Percentiles rank a stretch among this genome's conserved stretches.
Conservation (phyloP, 2,329 filamentous ascomycete genomes). For the Coniochaeta ligniaria region DNA sequence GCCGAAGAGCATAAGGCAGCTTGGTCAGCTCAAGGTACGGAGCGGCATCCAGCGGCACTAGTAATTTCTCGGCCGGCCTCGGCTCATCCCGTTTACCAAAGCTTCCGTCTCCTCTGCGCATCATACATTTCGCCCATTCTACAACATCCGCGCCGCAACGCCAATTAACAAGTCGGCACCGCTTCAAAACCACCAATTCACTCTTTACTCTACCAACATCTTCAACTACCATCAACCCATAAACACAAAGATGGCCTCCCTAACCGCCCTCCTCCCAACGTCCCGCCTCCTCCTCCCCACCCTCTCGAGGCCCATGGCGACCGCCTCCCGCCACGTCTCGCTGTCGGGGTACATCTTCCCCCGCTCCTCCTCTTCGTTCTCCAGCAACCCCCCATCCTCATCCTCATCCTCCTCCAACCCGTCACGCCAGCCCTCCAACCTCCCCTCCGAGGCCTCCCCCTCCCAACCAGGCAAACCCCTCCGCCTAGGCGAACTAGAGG, state of each 20-base stretch:
- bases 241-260: slow-evolving; percentile 6
- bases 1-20: neutral
- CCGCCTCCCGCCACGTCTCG: slow-evolving; percentile 6
- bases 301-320: slow-evolving; percentile 11
- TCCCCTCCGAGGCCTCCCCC: too few species aligned
- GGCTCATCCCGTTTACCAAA: neutral
- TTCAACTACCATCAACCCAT: too few species aligned
- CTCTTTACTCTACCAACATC: too few species aligned
- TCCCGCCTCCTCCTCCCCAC: slow-evolving; percentile 11
- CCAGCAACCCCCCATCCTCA: slow-evolving; percentile 7
- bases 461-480: slow-evolving; percentile 34
- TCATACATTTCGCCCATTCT: neutral
- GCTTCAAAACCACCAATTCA: too few species aligned
- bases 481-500: slow-evolving; percentile 79
- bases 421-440: too few species aligned
- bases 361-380: neutral
- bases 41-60: slow-evolving; percentile 3
- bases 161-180: too few species aligned
- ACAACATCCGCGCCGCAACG: too few species aligned
- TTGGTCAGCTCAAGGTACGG: neutral
- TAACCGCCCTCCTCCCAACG: slow-evolving; percentile 14
- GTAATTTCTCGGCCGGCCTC: slow-evolving; percentile 5
- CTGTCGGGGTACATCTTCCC: slow-evolving; percentile 7
- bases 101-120: neutral
- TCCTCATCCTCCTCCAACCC: slow-evolving; percentile 15